Conservation (phyloP, 1,284 basidiomycete species). For the Sporisorium iseilematis-ciliati region DNA sequence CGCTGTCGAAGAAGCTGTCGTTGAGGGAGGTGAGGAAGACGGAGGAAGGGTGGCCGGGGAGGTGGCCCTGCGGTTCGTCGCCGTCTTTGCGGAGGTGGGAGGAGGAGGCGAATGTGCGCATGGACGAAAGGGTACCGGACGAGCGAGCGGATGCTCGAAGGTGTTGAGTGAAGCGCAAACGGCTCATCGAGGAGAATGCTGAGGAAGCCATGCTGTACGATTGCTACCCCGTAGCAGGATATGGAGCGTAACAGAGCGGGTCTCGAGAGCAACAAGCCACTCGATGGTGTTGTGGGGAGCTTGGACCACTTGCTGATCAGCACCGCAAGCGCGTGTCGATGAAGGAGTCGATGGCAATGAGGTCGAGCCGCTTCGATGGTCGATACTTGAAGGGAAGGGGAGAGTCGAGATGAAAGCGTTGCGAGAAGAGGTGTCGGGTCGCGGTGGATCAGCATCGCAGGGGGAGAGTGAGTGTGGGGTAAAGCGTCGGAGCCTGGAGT, state of each 20-base stretch:
- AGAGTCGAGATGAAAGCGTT: too few species aligned
- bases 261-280: neutral
- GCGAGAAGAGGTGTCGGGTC: too few species aligned
- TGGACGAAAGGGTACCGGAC: too few species aligned
- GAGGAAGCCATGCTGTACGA: conserved; percentile 16
- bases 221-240: neutral
- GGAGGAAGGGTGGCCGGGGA: conserved; percentile 58
- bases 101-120: conserved; percentile 24
- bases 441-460: too few species aligned
- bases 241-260: neutral
- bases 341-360: too few species aligned
- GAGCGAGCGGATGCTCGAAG: neutral
- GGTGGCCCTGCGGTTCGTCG: conserved; percentile 50
- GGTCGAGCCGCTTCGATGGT: too few species aligned
- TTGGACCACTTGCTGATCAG: neutral
- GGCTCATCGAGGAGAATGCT: conserved; percentile 5
- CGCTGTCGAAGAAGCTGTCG: conserved; percentile 59
- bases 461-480: too few species aligned
- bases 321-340: too few species aligned
- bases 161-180: conserved; percentile 15
- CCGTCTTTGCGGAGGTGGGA: conserved; percentile 31
- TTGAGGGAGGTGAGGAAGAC: conserved; percentile 60
- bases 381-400: too few species aligned
- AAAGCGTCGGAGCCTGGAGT: too few species aligned
- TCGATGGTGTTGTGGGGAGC: neutral